Base-by-base conservation (phyloP, 768 basidiomycete species). In the Pisolithus marmoratus region DNA sequence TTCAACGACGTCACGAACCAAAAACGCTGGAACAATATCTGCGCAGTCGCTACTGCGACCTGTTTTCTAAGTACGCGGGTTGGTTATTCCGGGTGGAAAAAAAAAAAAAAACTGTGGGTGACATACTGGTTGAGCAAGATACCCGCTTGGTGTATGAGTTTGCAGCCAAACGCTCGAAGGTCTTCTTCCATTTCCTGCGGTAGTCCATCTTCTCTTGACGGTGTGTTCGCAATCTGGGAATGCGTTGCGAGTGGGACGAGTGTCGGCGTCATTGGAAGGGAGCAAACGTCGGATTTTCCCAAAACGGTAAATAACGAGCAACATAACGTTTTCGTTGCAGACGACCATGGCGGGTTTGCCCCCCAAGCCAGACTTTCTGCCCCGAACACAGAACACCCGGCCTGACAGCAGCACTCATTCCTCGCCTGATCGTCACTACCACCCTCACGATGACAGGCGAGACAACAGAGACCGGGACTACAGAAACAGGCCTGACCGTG, bases 1-100 rank as follows among this genome's bases (percentile, higher is more conserved):
- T 89, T 89, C 84, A 99, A 83, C 8, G 93, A 95, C 4, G 87
- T 85, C 17, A 95, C 90, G 70, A 82, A 98, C 89, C 89, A 98
- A 74, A 99, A 99, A 31, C 95, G 77, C 56, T 99, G 96, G 65
- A 94, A 95, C 2, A 99, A 72, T 29, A 98, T 91, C 65, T 97
- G 94, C 0, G 96, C 96, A 1, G 94, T 91, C 6, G 96, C 93
- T 49, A 97, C 89, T 14, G 94, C 94, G 26, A 96, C 94, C 66
- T 99, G 96, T 58, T 97, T 96, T 70, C 88, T 90, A 67, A 34
- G 47, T 15, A 22, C 17, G 40, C 7, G 11, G 15, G 8, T 4
- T 52, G 23, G 14, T 34, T 14, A 34, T 15, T 34, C 34, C 1
- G 34, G 14, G 34, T 15, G 12, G 34, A 34, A 43, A 23, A 22